Base-by-base conservation (phyloP, 352 stramenopile species). In the Albugo laibachii region DNA sequence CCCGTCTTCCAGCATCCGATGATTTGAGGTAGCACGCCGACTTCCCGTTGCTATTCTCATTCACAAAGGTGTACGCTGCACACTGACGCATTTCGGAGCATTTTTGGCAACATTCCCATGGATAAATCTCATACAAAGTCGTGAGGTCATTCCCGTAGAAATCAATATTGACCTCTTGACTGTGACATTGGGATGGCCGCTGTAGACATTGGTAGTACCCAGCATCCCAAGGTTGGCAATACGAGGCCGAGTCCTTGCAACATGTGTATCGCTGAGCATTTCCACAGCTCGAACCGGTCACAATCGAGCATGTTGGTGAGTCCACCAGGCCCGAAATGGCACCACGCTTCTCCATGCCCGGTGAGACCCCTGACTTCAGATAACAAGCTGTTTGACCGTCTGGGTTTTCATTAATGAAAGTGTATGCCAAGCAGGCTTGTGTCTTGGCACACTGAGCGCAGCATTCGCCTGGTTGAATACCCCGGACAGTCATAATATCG, bases 21-120 rank as follows among this genome's bases (percentile, higher is more conserved):
- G 38, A 58, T 45, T 80, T 78, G 36, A 80, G 55, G 54, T 76
- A 80, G 49, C 68, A 80, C 16, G 57, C 57, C 0, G 63, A 58
- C 49, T 63, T 63, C 11, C 65, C 67, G 4, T 49, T 13, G 24
- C 24, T 31, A 45, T 77, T 80, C 42, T 69, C 46, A 46, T 70
- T 73, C 49, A 75, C 55, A 45, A 68, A 76, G 5, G 69, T 79
- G 58, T 70, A 79, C 20, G 59, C 66, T 34, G 52, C 58, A 46
- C 65, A 71, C 15, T 56, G 60, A 14, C 21, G 35, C 14, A 59
- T 72, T 18, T 27, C 47, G 1, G 45, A 36, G 45, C 70, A 80
- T 42, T 61, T 52, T 34, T 69, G 62, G 40, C 66, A 72, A 44
- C 63, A 78, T 11, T 68, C 59, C 24, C 35, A 54, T 35, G 63